phyloP scores from a whole-genome alignment of 768 basidiomycete genomes.

The Mycena filopes region DNA sequence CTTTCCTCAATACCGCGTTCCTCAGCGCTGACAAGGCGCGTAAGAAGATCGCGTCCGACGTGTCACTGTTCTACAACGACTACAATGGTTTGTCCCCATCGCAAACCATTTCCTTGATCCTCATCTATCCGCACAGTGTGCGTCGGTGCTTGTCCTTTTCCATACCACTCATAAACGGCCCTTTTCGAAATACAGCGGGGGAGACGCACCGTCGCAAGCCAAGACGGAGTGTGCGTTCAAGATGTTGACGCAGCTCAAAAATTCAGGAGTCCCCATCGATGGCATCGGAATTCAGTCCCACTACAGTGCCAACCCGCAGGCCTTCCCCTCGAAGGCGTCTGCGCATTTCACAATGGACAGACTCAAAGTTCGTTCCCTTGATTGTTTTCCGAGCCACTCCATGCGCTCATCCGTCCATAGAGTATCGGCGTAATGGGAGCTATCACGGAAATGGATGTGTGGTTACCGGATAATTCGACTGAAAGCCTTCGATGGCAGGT shows the following conservation, averaged over 20 bases:
- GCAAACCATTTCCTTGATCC: not conserved
- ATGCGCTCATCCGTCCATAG: not conserved
- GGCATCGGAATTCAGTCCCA: conserved; percentile 33
- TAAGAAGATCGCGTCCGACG: conserved; percentile 21
- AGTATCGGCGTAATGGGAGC: conserved; percentile 28
- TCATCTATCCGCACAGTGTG: conserved; percentile 23
- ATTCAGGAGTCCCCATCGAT: conserved; percentile 22
- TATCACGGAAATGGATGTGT: conserved; percentile 31
- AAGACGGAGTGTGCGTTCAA: conserved; percentile 34
- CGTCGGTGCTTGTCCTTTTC: not conserved
- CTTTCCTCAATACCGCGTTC: conserved; percentile 31
- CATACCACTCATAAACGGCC: not conserved
- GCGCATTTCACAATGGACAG: conserved; percentile 32
- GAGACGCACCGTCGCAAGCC: conserved; percentile 29
- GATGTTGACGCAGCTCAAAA: conserved; percentile 15
- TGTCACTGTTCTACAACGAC: conserved; percentile 30
- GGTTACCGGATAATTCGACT: conserved; percentile 31
- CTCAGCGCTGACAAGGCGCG: conserved; percentile 29
- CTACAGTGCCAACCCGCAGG: conserved; percentile 30
- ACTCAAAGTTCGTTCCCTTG: conserved; percentile 19
- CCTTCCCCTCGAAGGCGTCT: conserved; percentile 32
- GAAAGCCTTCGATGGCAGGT: conserved; percentile 31
- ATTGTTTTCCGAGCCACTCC: not conserved
- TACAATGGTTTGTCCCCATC: conserved; percentile 26
- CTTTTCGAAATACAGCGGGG: conserved; percentile 3